phyloP scores from a whole-genome alignment of 2,329 filamentous ascomycete species.

The Tolypocladium nubicola region DNA sequence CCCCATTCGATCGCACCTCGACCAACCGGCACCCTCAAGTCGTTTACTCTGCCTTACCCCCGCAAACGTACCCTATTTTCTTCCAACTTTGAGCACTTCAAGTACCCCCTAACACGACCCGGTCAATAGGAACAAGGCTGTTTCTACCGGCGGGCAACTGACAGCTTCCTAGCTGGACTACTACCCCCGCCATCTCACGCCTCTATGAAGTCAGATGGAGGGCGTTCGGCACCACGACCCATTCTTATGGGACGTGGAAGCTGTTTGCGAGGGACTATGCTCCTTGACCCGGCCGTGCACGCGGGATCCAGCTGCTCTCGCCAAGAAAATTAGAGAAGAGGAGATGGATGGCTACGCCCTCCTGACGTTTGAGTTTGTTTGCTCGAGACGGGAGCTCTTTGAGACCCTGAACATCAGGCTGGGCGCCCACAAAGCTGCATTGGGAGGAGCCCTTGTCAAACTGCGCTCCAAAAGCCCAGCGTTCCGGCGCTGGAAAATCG shows the following conservation, averaged over 20 bases:
- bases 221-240: slow-evolving; percentile 43
- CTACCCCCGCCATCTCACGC: neutral
- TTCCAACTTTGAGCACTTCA: neutral
- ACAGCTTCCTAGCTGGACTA: neutral
- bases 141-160: too few species aligned
- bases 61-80: too few species aligned
- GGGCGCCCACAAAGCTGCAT: slow-evolving; percentile 44
- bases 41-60: neutral
- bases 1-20: neutral
- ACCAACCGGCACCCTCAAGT: neutral
- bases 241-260: slow-evolving; percentile 60
- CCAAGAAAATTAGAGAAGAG: slow-evolving; percentile 45
- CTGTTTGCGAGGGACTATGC: slow-evolving; percentile 58
- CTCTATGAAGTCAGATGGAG: slow-evolving; percentile 14
- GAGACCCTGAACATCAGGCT: slow-evolving; percentile 45
- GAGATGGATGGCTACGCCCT: slow-evolving; percentile 56
- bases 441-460: slow-evolving; percentile 46
- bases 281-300: slow-evolving; percentile 38
- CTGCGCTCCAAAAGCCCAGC: slow-evolving; percentile 41
- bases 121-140: neutral
- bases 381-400: slow-evolving; percentile 37
- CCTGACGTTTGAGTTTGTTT: slow-evolving; percentile 43
- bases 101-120: neutral
- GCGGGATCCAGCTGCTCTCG: slow-evolving; percentile 38
- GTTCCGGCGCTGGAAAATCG: slow-evolving; percentile 27